Base-by-base conservation (phyloP, 1,139 yeast genomes). In the Yamadazyma sp. region DNA sequence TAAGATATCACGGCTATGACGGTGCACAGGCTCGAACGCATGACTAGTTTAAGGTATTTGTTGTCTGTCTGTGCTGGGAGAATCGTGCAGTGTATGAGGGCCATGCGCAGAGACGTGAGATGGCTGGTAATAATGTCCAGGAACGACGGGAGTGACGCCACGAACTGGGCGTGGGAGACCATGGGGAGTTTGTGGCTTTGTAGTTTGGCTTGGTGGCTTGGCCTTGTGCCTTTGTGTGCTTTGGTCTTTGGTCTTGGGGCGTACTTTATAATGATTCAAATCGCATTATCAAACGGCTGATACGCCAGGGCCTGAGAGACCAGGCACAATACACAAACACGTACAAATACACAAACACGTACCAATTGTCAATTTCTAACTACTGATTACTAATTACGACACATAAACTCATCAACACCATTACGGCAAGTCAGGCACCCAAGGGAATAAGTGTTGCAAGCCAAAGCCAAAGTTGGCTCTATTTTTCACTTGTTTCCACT, bases 1-100 rank as follows among this genome's bases (percentile, higher is more conserved):
- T 48, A 68, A 1, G 61, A 53, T 2, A 69, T 41, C 1, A 69
- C 60, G 29, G 66, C 52, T 10, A 47, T 51, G 15, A 59, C 11
- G 3, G 23, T 30, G n/a, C 26, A 16, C 10, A 15, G 16, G 16
- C 31, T 17, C 6, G 24, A 18, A 12, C 36, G 31, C 10, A 39
- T 11, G 16, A 31, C 33, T 17, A 45, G 10, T 24, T 42, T 40
- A n/a, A 43, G 14, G 15, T 29, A 31, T 15, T 31, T 20, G 9
- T 7, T 14, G 31, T 28, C n/a, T n/a, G n/a, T n/a, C n/a, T 10
- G 18, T 32, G 25, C 15, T 27, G 15, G 15, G 20, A 11, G 31
- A 4, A 34, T 17, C 10, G 20, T 12, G 16, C 10, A 6, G 20
- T 27, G 20, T 3, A 18, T 23, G 18, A 34, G 26, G 8, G 12